Evolutionary conservation across 768 basidiomycete genomes (phyloP), one percentile per base, ranked within the genome.

Genomic region (Gloeophyllum trabeum): DNA sequence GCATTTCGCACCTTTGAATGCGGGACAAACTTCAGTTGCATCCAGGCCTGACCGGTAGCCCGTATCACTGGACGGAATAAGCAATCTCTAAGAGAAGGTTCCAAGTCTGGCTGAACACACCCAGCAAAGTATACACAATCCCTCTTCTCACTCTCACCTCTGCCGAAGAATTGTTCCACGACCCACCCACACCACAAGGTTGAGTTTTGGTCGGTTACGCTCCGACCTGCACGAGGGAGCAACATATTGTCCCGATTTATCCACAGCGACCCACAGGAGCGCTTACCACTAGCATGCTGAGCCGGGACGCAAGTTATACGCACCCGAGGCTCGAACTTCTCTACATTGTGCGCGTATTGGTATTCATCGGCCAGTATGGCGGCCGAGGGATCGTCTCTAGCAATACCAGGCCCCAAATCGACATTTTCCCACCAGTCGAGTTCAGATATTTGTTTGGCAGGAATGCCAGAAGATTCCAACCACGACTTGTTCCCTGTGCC

Each of bases 181-280:
- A 61, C 54, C 67, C 67, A 69, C 34, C 65, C 57, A 10, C 56
- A 56, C 67, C 67, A 69, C 5, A 69, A 49, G 4, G 60, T 61
- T 35, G 54, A 49, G 2, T 56, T 49, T 38, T 58, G 54, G 42
- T 69, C 67, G 2, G 50, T 32, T 1, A 64, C 38, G 0, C 58
- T 50, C 10, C 66, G 55, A 1, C 65, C 67, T 68, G 40, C 4
- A 14, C 5, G 14, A 12, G n/a, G n/a, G n/a, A n/a, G n/a, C n/a
- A n/a, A n/a, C n/a, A n/a, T 20, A 19, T 12, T 4, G 6, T 5
- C n/a, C 28, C 6, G 6, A 18, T 30, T 25, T 35, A 13, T 20
- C 2, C 4, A 42, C 42, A 24, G 12, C 32, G 5, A n/a, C 37
- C 13, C n/a, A 24, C 20, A 21, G 14, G 4, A 23, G 20, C 10